A percentile compares a stretch with the other conserved stretches of the same genome.
Conservation (phyloP, 2,329 filamentous ascomycete genomes). For the Myriosclerotinia scirpicola region DNA sequence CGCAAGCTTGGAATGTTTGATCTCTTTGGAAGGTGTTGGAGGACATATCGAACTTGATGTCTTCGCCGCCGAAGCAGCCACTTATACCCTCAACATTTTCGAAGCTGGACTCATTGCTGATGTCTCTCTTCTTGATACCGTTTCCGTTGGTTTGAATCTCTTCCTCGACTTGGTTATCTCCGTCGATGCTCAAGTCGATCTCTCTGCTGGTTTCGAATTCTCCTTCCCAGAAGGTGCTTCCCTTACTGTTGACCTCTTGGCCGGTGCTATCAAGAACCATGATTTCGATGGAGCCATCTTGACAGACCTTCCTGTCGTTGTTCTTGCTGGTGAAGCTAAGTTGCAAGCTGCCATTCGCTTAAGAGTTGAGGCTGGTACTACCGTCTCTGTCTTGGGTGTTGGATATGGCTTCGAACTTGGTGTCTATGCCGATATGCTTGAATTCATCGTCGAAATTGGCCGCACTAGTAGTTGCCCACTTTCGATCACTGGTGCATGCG, state of each 20-base stretch:
- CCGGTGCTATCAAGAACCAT: constrained; percentile 30
- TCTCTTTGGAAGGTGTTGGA: constrained; percentile 30
- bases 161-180: constrained; percentile 34
- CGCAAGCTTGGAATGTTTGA: constrained; percentile 30
- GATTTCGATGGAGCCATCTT: constrained; percentile 28
- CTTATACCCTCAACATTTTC: constrained; percentile 32
- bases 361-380: constrained; percentile 32
- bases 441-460: constrained; percentile 29
- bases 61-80: constrained; percentile 24
- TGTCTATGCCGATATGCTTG: constrained; percentile 31
- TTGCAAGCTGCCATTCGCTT: constrained; percentile 33
- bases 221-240: constrained; percentile 32
- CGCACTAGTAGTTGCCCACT: constrained; percentile 26
- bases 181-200: constrained; percentile 29
- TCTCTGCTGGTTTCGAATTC: constrained; percentile 34
- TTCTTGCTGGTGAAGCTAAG: constrained; percentile 30
- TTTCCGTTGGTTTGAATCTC: constrained; percentile 31
- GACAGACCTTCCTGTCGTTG: constrained; percentile 30
- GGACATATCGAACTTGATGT: constrained; percentile 33
- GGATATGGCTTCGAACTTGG: constrained; percentile 32
- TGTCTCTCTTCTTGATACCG: constrained; percentile 29
- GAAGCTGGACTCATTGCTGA: constrained; percentile 26
- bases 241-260: constrained; percentile 33
- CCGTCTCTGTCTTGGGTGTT: constrained; percentile 30
- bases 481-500: constrained; percentile 26